Conservation (phyloP, 1,139 yeast species). For the Meyerozyma smithsonii region DNA sequence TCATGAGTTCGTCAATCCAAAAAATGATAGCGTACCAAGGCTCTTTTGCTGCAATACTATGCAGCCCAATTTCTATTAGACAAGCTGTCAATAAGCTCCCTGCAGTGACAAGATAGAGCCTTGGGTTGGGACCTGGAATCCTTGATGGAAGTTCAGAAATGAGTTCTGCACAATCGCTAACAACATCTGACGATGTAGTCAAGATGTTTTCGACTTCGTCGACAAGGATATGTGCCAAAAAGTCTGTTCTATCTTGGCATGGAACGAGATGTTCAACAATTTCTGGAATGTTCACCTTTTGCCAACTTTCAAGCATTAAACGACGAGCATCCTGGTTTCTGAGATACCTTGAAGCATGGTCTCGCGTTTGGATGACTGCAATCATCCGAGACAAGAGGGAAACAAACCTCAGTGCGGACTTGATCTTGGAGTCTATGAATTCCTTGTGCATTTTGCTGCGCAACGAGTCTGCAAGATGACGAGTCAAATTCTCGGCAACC, state of each 20-base stretch:
- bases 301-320: slow-evolving; percentile 60
- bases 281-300: slow-evolving; percentile 45
- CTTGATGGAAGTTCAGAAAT: slow-evolving; percentile 42
- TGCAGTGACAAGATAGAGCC: slow-evolving; percentile 51
- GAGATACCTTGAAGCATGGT: slow-evolving; percentile 49
- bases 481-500: slow-evolving; percentile 39
- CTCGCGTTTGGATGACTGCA: slow-evolving; percentile 57
- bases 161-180: slow-evolving; percentile 20
- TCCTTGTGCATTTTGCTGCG: slow-evolving; percentile 45
- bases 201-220: slow-evolving; percentile 39
- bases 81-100: slow-evolving; percentile 59
- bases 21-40: slow-evolving; percentile 78
- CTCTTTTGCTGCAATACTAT: slow-evolving; percentile 60
- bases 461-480: slow-evolving; percentile 30
- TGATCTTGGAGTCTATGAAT: slow-evolving; percentile 48
- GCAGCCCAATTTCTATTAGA: slow-evolving; percentile 57
- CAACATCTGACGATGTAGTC: slow-evolving; percentile 8
- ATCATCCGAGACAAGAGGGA: slow-evolving; percentile 53
- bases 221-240: slow-evolving; percentile 35
- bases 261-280: slow-evolving; percentile 54
- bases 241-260: slow-evolving; percentile 33
- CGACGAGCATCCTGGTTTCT: slow-evolving; percentile 41
- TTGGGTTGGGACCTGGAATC: slow-evolving; percentile 47
- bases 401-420: slow-evolving; percentile 54
- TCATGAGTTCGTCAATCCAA: slow-evolving; percentile 62